Evolutionary conservation across 2,329 filamentous ascomycete species (phyloP), one percentile per base, ranked within the genome.

Genomic region (Xylaria sp.): DNA sequence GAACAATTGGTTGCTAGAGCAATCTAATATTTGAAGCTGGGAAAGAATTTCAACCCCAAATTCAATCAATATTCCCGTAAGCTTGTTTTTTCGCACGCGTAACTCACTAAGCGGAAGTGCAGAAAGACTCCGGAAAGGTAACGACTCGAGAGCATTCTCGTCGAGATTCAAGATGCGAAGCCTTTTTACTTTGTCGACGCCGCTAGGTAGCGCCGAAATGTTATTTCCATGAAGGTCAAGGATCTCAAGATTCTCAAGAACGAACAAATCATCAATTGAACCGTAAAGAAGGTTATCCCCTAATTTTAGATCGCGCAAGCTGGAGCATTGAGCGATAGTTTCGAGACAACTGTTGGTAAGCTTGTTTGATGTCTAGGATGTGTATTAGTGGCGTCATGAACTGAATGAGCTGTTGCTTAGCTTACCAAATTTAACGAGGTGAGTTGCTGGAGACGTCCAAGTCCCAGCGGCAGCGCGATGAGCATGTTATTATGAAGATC

Each of bases 401-500:
- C n/a, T 31, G 37, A 48, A 41, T 49, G 33, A 19, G 13, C 25
- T 29, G 13, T 17, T 27, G 11, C 13, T 6, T 54, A 31, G 8
- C 86, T 72, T 80, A 91, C 89, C 71, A 99, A 75, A 69, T 98
- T 97, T 49, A 99, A 80, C 3, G 86, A 89, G 1, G 91, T 93
- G 56, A 99, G 82, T 62, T 89, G 80, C 49, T 87, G 83, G 37
- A 98, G 81, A 53, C 88, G 83, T 66, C 91, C 83, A 59, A 98
- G 73, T 0, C 95, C 94, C 66, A 89, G 74, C 0, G 95, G 95
- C 43, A 97, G 75, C 27, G 85, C 79, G 52, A 83, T 82, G 17
- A 99, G 80, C 44, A 86, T 77, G 72, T 99, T 99, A 19, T 92
- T 91, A 73, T 97, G 95, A 60, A 98, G 74, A 72, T 98, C 93